Base-by-base conservation (phyloP, 345 rosid genomes). In the Lagerstroemia speciosa region DNA sequence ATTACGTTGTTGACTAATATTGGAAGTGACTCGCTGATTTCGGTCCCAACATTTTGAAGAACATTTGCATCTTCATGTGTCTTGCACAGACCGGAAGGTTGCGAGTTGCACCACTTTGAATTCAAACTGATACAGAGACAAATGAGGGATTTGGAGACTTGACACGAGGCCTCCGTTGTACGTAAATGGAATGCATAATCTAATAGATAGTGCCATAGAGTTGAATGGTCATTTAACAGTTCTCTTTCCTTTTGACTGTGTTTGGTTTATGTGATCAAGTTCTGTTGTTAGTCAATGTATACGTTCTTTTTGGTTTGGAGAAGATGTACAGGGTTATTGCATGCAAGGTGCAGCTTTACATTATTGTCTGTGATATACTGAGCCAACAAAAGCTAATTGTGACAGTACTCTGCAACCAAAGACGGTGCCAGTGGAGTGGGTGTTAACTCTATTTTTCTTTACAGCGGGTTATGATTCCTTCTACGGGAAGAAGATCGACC, bases 401-500 rank as follows among this genome's bases (percentile, higher is more conserved):
- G 24, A 48, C 55, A 5, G 55, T 52, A 17, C 1, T 52, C 58
- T 52, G 24, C 24, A 36, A 52, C 58, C 58, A 7, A 31, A 33
- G 40, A 32, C 4, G 22, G 22, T 19, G 9, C 26, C 66, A 3
- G 46, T 16, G 46, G 53, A n/a, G 24, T 43, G 1, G 14, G 14
- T 46, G 40, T 45, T 36, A 45, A 32, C 37, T 16, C n/a, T 45
- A 2, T 29, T 65, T 57, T 14, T 68, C 27, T 60, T 62, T 71
- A 72, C 71, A 80, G 82, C 71, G 66, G 81, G 77, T 31, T 76
- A 78, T 70, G 74, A 73, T 64, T 75, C 81, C 64, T 67, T 69
- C 65, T 80, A 73, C 40, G 94, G 97, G 79, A 85, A 83, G 80
- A 86, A 86, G 79, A 41, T 85, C 33, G 97, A 90, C 79, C 89